Evolutionary conservation across 1,284 basidiomycete genomes (phyloP).

Genomic region (Leccinum insigne): DNA sequence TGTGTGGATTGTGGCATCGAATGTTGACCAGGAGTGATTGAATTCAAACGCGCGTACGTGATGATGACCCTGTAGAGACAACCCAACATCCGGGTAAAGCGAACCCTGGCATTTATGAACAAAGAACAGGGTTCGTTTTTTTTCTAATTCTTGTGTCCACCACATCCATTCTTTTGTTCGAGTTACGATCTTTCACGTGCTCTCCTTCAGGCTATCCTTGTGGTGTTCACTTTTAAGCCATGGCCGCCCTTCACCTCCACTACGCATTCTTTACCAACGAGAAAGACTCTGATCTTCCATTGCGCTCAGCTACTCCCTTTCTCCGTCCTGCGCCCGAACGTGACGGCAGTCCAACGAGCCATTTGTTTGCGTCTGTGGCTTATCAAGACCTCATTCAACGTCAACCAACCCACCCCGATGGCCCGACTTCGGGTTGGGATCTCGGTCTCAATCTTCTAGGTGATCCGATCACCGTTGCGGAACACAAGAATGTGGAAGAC

Average conservation of each 20-base stretch:
- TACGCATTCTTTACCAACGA: conserved; percentile 51
- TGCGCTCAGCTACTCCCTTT: conserved; percentile 49
- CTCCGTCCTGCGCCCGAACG: conserved; percentile 48
- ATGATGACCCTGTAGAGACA: conserved; percentile 11
- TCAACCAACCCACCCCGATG: conserved; percentile 44
- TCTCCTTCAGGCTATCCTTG: conserved; percentile 9
- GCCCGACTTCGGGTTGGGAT: conserved; percentile 36
- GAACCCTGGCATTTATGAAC: conserved; percentile 17
- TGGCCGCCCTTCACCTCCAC: conserved; percentile 60
- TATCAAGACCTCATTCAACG: conserved; percentile 49
- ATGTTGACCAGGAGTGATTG: conserved; percentile 11
- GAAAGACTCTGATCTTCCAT: conserved; percentile 38
- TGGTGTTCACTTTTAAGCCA: conserved; percentile 27
- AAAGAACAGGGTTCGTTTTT: conserved; percentile 16
- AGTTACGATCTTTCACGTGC: conserved; percentile 20
- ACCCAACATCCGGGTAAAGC: conserved; percentile 6
- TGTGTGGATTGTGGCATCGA: not conserved
- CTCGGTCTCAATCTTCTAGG: conserved; percentile 42
- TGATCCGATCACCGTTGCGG: conserved; percentile 39
- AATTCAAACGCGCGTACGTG: conserved; percentile 7
- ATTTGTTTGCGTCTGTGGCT: conserved; percentile 40
- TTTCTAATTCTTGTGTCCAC: conserved; percentile 10
- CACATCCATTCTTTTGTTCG: not conserved
- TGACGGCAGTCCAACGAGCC: conserved; percentile 46
- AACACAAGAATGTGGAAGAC: conserved; percentile 42